Conservation (phyloP, 208 protist genomes). For the Crithidia expoeki region DNA sequence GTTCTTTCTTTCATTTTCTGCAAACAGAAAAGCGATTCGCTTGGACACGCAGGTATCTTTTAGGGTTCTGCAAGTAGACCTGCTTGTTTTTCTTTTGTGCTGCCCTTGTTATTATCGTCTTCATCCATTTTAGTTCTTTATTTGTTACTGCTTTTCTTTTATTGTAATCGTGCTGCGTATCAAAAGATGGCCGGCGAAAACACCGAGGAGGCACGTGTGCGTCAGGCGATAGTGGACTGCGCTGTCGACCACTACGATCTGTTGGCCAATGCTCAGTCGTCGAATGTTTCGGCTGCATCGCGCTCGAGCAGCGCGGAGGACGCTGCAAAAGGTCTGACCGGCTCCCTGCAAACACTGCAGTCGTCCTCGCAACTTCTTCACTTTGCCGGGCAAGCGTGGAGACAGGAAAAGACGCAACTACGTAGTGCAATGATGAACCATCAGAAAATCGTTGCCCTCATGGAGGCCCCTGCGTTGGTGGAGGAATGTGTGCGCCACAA, state of each 20-base stretch:
- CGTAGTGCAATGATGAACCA: slow-evolving; percentile 55
- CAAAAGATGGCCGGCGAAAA: slow-evolving; percentile 8
- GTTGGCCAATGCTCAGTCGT: slow-evolving; percentile 54
- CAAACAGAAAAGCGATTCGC: too few relatives aligned
- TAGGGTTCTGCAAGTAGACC: too few relatives aligned
- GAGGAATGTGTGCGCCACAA: slow-evolving; percentile 69
- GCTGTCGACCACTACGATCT: slow-evolving; percentile 74
- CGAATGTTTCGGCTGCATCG: slow-evolving; percentile 46
- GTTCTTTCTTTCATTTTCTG: too few relatives aligned
- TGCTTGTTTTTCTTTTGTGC: too few relatives aligned
- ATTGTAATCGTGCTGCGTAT: background rate
- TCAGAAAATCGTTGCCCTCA: slow-evolving; percentile 67
- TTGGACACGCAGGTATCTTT: too few relatives aligned
- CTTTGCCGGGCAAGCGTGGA: slow-evolving; percentile 59
- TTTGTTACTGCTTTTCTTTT: too few relatives aligned
- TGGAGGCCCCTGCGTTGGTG: slow-evolving; percentile 71
- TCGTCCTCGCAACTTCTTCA: slow-evolving; percentile 47
- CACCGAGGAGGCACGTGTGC: slow-evolving; percentile 51
- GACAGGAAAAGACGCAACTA: slow-evolving; percentile 58
- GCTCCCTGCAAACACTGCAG: slow-evolving; percentile 59
- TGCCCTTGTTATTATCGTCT: slow-evolving; percentile 15
- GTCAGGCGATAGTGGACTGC: slow-evolving; percentile 62
- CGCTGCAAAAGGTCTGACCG: slow-evolving; percentile 46
- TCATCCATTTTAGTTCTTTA: slow-evolving; percentile 5
- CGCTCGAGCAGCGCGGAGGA: slow-evolving; percentile 41